Evolutionary conservation across 495 filamentous ascomycete genomes (phyloP).

Genomic region (Talaromyces proteolyticus): DNA sequence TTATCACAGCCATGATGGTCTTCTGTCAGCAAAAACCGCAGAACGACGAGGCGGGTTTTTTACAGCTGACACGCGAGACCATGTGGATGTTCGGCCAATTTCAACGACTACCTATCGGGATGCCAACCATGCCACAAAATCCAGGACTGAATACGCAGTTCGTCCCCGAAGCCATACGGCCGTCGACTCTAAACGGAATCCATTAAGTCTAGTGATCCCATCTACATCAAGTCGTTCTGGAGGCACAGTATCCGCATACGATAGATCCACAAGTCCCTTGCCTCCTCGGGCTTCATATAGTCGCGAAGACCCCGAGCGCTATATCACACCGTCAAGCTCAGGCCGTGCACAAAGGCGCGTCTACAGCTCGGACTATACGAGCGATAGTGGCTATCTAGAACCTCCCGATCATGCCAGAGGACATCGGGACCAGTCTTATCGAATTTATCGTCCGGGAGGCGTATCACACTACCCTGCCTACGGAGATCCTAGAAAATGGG

Average conservation of each 20-base stretch:
- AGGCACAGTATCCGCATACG: constrained; percentile 23
- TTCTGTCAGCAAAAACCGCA: constrained; percentile 28
- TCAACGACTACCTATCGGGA: constrained; percentile 29
- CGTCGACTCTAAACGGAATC: constrained; percentile 20
- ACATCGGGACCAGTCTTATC: constrained; percentile 16
- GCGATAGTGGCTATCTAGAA: constrained; percentile 27
- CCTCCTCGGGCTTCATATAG: constrained; percentile 7
- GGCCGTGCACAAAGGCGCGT: constrained; percentile 23
- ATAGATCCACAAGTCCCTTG: constrained; percentile 25
- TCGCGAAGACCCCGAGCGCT: constrained; percentile 18
- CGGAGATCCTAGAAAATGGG: constrained; percentile 34
- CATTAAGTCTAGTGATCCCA: constrained; percentile 18
- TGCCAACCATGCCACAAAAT: constrained; percentile 23
- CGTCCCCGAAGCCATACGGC: constrained; percentile 34
- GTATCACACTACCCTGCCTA: constrained; percentile 23
- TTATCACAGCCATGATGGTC: constrained; percentile 24
- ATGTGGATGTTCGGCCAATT: constrained; percentile 30
- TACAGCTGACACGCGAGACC: constrained; percentile 2
- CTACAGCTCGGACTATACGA: constrained; percentile 32
- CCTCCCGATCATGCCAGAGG: constrained; percentile 11
- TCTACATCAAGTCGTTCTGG: constrained; percentile 14
- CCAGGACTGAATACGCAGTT: constrained; percentile 37
- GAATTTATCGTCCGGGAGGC: constrained; percentile 14
- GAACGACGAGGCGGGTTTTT: constrained; percentile 19
- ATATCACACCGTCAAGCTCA: constrained; percentile 22